Evolutionary conservation across 2,329 filamentous ascomycete species (phyloP).

Genomic region (Fusarium sp.): DNA sequence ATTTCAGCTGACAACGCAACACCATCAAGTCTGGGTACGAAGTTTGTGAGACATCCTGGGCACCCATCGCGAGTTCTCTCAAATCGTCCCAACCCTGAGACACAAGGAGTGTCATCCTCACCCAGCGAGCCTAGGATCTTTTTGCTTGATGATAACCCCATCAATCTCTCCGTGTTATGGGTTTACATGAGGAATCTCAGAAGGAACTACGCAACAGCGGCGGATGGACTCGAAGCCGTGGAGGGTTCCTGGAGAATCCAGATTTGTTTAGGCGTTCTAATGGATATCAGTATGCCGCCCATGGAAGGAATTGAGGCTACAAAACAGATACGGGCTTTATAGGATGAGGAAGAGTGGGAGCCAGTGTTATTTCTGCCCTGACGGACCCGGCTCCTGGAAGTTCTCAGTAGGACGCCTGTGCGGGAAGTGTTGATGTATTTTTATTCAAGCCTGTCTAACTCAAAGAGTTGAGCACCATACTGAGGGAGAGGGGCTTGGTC

Average conservation of each 20-base stretch:
- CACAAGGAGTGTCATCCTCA: background rate
- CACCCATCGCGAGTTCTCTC: slow-evolving; percentile 1
- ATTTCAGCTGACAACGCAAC: background rate
- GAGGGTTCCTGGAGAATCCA: slow-evolving; percentile 46
- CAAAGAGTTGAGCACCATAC: slow-evolving; percentile 52
- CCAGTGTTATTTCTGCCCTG: slow-evolving; percentile 65
- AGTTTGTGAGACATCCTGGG: slow-evolving; percentile 6
- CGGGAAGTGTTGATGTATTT: slow-evolving; percentile 66
- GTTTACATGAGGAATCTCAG: slow-evolving; percentile 53
- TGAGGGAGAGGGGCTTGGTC: slow-evolving; percentile 22
- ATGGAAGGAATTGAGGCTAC: slow-evolving; percentile 67
- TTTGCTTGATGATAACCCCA: slow-evolving; percentile 42
- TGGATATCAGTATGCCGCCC: slow-evolving; percentile 69
- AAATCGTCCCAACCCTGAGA: background rate
- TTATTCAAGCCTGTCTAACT: slow-evolving; percentile 66
- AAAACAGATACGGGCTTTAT: slow-evolving; percentile 62
- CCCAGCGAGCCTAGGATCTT: slow-evolving; percentile 20
- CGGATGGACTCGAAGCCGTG: slow-evolving; percentile 54
- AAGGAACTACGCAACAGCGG: slow-evolving; percentile 48
- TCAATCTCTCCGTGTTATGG: slow-evolving; percentile 44
- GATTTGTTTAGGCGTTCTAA: slow-evolving; percentile 52
- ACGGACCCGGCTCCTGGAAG: slow-evolving; percentile 64
- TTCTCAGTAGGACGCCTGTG: slow-evolving; percentile 66
- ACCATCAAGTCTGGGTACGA: background rate
- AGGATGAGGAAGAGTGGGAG: slow-evolving; percentile 57